These are phyloP conservation scores for Collariella sp. DNA, from an alignment of 495 filamentous ascomycete species.

Conservation along the genomic window DNA sequence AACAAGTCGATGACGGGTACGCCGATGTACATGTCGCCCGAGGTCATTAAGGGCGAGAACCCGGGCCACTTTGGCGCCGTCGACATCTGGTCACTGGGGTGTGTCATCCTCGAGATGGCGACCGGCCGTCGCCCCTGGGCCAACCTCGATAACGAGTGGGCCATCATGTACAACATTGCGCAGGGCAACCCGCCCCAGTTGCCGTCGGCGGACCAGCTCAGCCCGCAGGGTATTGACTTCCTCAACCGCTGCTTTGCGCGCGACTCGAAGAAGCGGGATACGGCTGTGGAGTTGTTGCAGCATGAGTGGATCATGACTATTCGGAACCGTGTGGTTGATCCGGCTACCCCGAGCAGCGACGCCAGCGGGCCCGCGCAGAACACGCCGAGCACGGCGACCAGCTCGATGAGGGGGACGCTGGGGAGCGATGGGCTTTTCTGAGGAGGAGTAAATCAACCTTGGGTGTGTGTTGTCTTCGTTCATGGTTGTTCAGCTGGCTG, in stretches of 20 bases:
- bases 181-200: slow-evolving; percentile 87
- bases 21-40: slow-evolving; percentile 99
- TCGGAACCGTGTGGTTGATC: slow-evolving; percentile 47
- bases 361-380: slow-evolving; percentile 33
- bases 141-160: slow-evolving; percentile 97
- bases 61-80: slow-evolving; percentile 72
- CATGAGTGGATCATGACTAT: slow-evolving; percentile 87
- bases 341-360: slow-evolving; percentile 45
- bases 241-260: slow-evolving; percentile 77
- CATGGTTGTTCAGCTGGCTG: not conserved
- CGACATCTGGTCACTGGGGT: slow-evolving; percentile 95
- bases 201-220: slow-evolving; percentile 74
- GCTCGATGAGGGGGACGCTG: slow-evolving; percentile 6
- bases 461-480: not conserved
- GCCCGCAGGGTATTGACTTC: slow-evolving; percentile 77
- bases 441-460: not conserved
- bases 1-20: slow-evolving; percentile 95
- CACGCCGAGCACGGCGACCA: slow-evolving; percentile 21
- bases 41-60: slow-evolving; percentile 86
- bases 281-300: slow-evolving; percentile 82
- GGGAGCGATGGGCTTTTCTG: slow-evolving; percentile 10
- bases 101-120: slow-evolving; percentile 95
- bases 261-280: slow-evolving; percentile 69
- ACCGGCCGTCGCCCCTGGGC: slow-evolving; percentile 94
- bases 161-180: slow-evolving; percentile 99